Evolutionary conservation across 176 grass and related monocot genomes (phyloP).

Genomic region (Avena atlantica): DNA sequence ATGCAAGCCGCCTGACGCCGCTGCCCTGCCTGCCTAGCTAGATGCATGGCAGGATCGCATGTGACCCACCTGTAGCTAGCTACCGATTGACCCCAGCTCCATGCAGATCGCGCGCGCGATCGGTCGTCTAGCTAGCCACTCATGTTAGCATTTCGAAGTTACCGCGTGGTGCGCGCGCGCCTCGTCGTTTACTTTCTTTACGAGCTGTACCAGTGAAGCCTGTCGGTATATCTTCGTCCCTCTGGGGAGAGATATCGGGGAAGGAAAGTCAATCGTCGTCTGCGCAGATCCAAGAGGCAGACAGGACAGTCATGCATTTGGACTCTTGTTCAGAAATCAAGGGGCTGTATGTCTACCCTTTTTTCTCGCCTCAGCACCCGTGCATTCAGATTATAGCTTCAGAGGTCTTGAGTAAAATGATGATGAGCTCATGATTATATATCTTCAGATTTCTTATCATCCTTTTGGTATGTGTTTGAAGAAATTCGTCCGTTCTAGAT

Average conservation of each 20-base stretch:
- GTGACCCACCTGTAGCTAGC: conserved; percentile 45
- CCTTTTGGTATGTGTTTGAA: not conserved
- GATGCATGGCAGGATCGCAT: conserved; percentile 45
- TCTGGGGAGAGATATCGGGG: not conserved
- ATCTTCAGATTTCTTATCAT: not conserved
- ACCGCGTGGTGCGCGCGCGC: conserved; percentile 45
- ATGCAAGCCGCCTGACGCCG: conserved; percentile 18
- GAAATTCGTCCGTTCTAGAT: not conserved
- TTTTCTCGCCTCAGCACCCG: conserved; percentile 21
- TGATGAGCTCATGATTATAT: conserved; percentile 33
- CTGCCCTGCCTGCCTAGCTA: not conserved
- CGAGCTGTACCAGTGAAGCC: conserved; percentile 38
- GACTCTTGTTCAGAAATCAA: conserved; percentile 52
- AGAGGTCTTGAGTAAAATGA: conserved; percentile 5
- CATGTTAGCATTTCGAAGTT: conserved; percentile 54
- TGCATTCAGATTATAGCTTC: conserved; percentile 21
- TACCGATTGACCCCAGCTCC: not conserved
- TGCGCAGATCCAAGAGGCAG: conserved; percentile 32
- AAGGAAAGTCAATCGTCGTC: not conserved
- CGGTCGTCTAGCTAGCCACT: not conserved
- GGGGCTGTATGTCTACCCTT: not conserved
- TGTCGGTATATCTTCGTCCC: conserved; percentile 47
- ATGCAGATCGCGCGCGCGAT: not conserved
- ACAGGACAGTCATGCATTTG: conserved; percentile 27
- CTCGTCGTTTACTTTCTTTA: conserved; percentile 38